A percentile compares a stretch with the other conserved stretches of the same genome.
Evolutionary conservation across 495 filamentous ascomycete species (phyloP).

Genomic region (Neurospora sp.): DNA sequence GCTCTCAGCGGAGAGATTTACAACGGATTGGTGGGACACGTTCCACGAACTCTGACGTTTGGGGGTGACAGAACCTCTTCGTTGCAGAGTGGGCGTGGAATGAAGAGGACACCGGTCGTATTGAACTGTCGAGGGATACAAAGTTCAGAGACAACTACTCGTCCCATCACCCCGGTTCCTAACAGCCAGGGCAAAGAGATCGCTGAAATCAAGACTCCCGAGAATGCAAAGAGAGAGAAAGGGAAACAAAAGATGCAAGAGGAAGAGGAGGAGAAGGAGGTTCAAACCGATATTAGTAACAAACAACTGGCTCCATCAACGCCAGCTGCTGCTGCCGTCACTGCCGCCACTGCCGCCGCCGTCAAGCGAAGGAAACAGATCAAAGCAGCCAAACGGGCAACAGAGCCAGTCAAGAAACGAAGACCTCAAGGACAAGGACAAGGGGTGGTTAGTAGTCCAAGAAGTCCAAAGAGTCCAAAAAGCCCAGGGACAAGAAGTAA

Average conservation of each 20-base stretch:
- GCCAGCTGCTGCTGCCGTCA: constrained; percentile 1
- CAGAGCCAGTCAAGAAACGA: background rate
- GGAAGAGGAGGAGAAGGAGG: background rate
- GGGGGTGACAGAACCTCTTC: background rate
- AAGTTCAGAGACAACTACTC: background rate
- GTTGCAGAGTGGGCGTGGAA: background rate
- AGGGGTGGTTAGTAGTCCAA: background rate
- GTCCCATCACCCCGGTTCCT: background rate
- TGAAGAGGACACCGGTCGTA: background rate
- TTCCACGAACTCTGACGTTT: background rate
- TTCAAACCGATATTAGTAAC: background rate
- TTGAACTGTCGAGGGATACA: background rate
- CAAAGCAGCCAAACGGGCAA: constrained; percentile 18
- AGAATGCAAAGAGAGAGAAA: background rate
- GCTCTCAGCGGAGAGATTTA: background rate
- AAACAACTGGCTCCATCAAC: background rate
- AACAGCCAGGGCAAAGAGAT: background rate
- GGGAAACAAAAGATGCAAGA: background rate
- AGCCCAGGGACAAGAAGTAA: background rate
- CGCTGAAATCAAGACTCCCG: background rate
- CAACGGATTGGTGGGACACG: background rate
- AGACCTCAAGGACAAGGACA: constrained; percentile 2
- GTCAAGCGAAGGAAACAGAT: constrained; percentile 23
- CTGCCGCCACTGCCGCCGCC: constrained; percentile 8
- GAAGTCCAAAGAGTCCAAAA: background rate